Percentiles rank a stretch among this genome's conserved stretches.
These are phyloP conservation scores for Flammula alnicola DNA, from an alignment of 1,284 basidiomycete genomes.

Conservation along the genomic window DNA sequence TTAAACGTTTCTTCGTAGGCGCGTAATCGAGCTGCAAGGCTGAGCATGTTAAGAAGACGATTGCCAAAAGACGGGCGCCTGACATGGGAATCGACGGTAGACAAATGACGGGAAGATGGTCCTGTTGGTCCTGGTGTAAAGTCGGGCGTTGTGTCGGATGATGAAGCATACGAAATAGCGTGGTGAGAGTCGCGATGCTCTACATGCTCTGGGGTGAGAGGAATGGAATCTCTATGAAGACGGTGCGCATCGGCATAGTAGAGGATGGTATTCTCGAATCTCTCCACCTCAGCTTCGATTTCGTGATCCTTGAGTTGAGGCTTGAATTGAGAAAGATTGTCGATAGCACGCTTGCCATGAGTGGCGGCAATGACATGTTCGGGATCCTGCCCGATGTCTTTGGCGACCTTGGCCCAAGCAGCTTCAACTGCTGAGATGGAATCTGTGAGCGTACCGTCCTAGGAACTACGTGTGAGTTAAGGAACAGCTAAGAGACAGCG, in stretches of 20 bases:
- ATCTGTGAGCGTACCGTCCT: slow-evolving; percentile 78
- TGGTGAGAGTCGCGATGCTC: background rate
- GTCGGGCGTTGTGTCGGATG: slow-evolving; percentile 45
- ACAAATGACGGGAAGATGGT: slow-evolving; percentile 47
- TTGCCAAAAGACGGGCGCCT: slow-evolving; percentile 57
- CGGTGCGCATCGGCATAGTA: slow-evolving; percentile 73
- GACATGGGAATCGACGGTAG: slow-evolving; percentile 39
- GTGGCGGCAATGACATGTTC: slow-evolving; percentile 71
- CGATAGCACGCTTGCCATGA: slow-evolving; percentile 75
- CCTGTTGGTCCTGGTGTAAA: slow-evolving; percentile 40
- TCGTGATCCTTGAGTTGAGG: slow-evolving; percentile 61
- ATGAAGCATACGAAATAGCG: slow-evolving; percentile 24
- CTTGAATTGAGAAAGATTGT: slow-evolving; percentile 66
- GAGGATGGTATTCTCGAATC: slow-evolving; percentile 74
- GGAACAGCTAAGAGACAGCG: slow-evolving; percentile 1
- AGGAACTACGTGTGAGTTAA: slow-evolving; percentile 18
- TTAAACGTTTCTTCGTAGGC: slow-evolving; percentile 41
- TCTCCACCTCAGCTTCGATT: slow-evolving; percentile 70
- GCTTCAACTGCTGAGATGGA: slow-evolving; percentile 80
- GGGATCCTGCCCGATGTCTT: slow-evolving; percentile 70
- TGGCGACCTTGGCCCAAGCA: slow-evolving; percentile 78
- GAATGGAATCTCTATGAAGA: slow-evolving; percentile 46
- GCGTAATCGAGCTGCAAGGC: slow-evolving; percentile 33
- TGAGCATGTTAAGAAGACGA: slow-evolving; percentile 51
- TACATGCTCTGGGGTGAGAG: slow-evolving; percentile 23